phyloP scores from a whole-genome alignment of 345 rosid species.

The Euphorbia pulcherrima region DNA sequence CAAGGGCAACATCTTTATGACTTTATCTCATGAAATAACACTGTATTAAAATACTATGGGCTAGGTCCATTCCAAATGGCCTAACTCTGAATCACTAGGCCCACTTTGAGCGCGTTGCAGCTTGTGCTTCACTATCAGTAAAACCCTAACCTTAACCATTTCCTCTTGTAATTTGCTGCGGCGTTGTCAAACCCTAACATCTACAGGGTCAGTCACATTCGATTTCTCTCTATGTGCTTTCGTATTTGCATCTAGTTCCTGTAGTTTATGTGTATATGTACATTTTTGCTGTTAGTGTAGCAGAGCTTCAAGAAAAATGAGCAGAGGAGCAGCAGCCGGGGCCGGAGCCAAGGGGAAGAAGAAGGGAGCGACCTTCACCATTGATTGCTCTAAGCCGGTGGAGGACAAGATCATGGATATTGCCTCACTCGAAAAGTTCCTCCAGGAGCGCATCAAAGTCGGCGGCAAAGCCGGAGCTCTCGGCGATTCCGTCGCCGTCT shows the following conservation, averaged over 20 bases:
- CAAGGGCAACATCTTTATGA: too few relatives aligned
- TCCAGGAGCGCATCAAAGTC: constrained; percentile 78
- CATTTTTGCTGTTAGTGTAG: neutral
- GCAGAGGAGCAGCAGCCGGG: constrained; percentile 17
- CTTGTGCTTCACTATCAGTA: neutral
- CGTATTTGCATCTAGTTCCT: neutral
- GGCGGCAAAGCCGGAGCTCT: constrained; percentile 83
- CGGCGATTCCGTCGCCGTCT: constrained; percentile 51
- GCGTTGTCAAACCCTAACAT: constrained; percentile 6
- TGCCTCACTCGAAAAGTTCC: constrained; percentile 73
- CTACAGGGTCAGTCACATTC: neutral
- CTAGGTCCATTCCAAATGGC: neutral
- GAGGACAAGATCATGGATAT: constrained; percentile 80
- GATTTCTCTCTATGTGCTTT: neutral
- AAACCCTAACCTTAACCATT: neutral
- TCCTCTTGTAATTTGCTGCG: neutral
- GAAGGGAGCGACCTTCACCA: constrained; percentile 51
- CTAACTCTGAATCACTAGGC: neutral
- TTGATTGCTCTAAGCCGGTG: constrained; percentile 71
- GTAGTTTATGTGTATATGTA: neutral
- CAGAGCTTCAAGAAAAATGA: constrained; percentile 11
- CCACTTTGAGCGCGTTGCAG: neutral
- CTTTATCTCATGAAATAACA: too few relatives aligned
- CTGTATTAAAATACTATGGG: neutral
- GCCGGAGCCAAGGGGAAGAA: constrained; percentile 45